phyloP scores from a whole-genome alignment of 371 early-diverging fungal species.

The Synchytrium microbalum region DNA sequence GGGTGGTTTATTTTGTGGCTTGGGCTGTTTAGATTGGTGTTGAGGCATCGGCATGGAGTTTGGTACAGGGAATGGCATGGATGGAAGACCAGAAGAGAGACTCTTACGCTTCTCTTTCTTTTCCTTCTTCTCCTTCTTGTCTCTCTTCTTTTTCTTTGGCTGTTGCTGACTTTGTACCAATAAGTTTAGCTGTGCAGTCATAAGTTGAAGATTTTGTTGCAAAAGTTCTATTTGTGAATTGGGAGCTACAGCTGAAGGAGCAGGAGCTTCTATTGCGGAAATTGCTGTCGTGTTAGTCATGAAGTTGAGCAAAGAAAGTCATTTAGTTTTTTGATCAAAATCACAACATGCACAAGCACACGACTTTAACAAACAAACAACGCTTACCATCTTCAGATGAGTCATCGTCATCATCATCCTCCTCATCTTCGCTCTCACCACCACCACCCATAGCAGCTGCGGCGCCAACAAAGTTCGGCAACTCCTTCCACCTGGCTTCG shows the following conservation, averaged over 20 bases:
- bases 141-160: neutral
- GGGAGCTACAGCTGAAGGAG: too few relatives aligned
- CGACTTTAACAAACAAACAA: too few relatives aligned
- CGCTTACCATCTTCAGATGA: constrained; percentile 11
- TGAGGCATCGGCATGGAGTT: neutral
- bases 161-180: neutral
- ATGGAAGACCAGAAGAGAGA: neutral
- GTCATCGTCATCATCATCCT: constrained; percentile 17
- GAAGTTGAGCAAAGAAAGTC: too few relatives aligned
- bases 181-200: neutral
- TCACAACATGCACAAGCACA: neutral
- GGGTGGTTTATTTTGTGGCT: neutral
- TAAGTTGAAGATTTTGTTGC: constrained; percentile 1
- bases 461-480: constrained; percentile 29
- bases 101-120: constrained; percentile 3
- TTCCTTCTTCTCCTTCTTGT: neutral
- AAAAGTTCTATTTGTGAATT: neutral
- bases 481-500: constrained; percentile 74
- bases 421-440: constrained; percentile 8
- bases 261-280: too few relatives aligned
- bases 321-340: neutral
- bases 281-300: too few relatives aligned
- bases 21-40: constrained; percentile 1
- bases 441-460: neutral
- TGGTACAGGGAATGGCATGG: neutral